phyloP scores from a whole-genome alignment of 1,284 basidiomycete genomes.

The Phellinidium pouzarii region DNA sequence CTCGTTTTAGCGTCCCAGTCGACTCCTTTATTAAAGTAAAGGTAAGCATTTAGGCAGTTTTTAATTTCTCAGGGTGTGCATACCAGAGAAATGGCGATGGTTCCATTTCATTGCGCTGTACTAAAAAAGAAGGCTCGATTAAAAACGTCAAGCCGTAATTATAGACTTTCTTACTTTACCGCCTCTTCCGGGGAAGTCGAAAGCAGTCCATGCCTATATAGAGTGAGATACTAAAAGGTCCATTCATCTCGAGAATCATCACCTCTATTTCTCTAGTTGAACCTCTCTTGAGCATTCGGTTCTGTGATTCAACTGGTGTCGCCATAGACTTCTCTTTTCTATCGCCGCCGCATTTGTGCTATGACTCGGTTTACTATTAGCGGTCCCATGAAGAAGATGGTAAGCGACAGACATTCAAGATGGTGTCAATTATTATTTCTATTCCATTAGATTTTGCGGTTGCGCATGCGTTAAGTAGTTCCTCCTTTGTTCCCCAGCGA shows the following conservation, averaged over 20 bases:
- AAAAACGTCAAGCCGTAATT: not conserved
- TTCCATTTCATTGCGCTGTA: constrained; percentile 67
- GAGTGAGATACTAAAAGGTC: constrained; percentile 1
- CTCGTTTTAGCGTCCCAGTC: constrained; percentile 78
- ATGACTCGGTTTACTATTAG: not conserved
- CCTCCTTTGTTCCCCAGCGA: constrained; percentile 88
- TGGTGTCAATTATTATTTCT: constrained; percentile 68
- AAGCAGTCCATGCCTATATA: constrained; percentile 76
- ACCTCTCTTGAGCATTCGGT: constrained; percentile 53
- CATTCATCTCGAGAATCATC: constrained; percentile 5
- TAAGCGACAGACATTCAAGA: constrained; percentile 55
- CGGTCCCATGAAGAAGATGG: not conserved
- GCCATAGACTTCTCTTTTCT: constrained; percentile 70
- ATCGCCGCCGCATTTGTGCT: constrained; percentile 86
- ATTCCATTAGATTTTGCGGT: constrained; percentile 52
- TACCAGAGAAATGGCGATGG: constrained; percentile 69
- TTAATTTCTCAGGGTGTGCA: not conserved
- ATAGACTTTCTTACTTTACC: constrained; percentile 46
- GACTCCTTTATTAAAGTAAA: constrained; percentile 48
- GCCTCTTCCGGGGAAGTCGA: constrained; percentile 74
- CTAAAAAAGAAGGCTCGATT: constrained; percentile 38
- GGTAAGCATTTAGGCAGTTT: not conserved
- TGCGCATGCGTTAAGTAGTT: constrained; percentile 65
- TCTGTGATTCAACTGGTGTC: constrained; percentile 63
- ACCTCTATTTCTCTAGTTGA: constrained; percentile 69